Evolutionary conservation across 1,284 basidiomycete species (phyloP), one percentile per base, ranked within the genome.

Genomic region (Mycosarcoma maydis): DNA sequence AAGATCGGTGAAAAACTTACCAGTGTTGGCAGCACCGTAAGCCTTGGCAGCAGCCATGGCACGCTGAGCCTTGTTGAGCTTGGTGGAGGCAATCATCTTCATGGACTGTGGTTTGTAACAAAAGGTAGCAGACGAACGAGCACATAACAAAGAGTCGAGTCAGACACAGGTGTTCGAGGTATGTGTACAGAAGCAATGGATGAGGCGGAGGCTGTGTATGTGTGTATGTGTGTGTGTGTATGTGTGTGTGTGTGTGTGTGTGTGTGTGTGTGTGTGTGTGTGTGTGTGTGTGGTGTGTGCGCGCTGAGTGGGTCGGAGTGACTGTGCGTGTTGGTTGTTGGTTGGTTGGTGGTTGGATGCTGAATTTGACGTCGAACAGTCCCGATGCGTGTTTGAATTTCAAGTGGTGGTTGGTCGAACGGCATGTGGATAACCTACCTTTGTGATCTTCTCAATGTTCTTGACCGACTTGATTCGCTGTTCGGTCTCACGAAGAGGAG

Each of bases 361-460:
- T 43, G n/a, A 9, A 9, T 34, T 7, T 22, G 27, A 29, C 19
- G n/a, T 17, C 11, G 9, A 43, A 30, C n/a, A n/a, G n/a, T n/a
- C n/a, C n/a, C n/a, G n/a, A n/a, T n/a, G n/a, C n/a, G n/a, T n/a
- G n/a, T n/a, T n/a, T n/a, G n/a, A n/a, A n/a, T n/a, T n/a, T n/a
- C n/a, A n/a, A n/a, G n/a, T n/a, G n/a, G n/a, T n/a, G n/a, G n/a
- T n/a, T n/a, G n/a, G n/a, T n/a, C n/a, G n/a, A n/a, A n/a, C n/a
- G n/a, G n/a, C n/a, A n/a, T n/a, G n/a, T n/a, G n/a, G n/a, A n/a
- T n/a, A 38, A 55, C 88, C 64, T 78, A 94, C 92, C 87, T 95
- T 94, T 72, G 94, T 97, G 86, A 96, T 97, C 91, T 97, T 96
- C 87, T 95, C 92, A 82, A 96, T 96, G 80, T 84, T 98, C 83